These are phyloP conservation scores for Hygrocybe punicea DNA, from an alignment of 768 basidiomycete species.

Conservation along the genomic window DNA sequence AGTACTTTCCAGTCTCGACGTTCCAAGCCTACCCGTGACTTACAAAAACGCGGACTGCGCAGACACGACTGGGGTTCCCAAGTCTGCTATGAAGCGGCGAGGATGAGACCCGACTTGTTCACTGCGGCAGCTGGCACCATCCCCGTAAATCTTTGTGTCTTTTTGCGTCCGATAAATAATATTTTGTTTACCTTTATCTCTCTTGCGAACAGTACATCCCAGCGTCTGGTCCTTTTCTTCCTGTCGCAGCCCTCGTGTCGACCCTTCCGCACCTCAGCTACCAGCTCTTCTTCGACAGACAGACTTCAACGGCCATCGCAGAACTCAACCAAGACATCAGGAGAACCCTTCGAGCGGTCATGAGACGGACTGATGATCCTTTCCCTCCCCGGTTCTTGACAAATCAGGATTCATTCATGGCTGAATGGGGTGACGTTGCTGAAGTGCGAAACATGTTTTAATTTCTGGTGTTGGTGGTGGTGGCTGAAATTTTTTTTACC, in stretches of 20 bases:
- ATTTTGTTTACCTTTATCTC: not conserved
- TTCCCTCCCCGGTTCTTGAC: slow-evolving; percentile 56
- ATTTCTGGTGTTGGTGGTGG: no score
- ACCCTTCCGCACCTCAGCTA: slow-evolving; percentile 56
- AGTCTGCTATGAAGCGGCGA: slow-evolving; percentile 65
- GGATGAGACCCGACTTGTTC: slow-evolving; percentile 64
- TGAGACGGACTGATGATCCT: slow-evolving; percentile 51
- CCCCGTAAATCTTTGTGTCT: slow-evolving; percentile 46
- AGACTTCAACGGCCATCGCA: slow-evolving; percentile 44
- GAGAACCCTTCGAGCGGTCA: slow-evolving; percentile 54
- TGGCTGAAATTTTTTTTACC: not conserved
- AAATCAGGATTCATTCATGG: slow-evolving; percentile 48
- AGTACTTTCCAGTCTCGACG: slow-evolving; percentile 8
- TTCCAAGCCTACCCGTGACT: not conserved
- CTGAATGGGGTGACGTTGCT: slow-evolving; percentile 46
- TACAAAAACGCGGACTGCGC: not conserved
- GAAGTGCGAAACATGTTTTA: slow-evolving; percentile 31
- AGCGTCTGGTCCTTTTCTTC: slow-evolving; percentile 44
- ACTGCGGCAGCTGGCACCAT: slow-evolving; percentile 55
- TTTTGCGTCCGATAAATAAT: not conserved
- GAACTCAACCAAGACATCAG: slow-evolving; percentile 58
- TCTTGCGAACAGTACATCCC: slow-evolving; percentile 57
- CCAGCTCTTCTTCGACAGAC: slow-evolving; percentile 57
- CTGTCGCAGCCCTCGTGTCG: slow-evolving; percentile 40
- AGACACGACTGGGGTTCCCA: slow-evolving; percentile 78